Evolutionary conservation across 139 green algal species (phyloP).

Genomic region (Mychonastes homosphaera): DNA sequence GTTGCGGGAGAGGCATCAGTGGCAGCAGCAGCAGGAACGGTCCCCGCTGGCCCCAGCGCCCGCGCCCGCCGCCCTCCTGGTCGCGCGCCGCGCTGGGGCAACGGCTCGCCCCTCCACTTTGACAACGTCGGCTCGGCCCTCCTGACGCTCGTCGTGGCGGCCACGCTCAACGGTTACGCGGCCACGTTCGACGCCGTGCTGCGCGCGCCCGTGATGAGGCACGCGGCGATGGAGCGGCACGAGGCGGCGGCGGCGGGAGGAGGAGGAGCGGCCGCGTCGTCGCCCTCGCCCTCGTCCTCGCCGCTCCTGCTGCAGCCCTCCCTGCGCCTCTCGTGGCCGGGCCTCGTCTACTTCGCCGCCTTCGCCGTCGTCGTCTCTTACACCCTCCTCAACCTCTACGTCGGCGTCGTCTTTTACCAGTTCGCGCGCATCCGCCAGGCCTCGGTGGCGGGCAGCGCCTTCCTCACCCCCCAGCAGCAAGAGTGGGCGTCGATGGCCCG

Average conservation of each 20-base stretch:
- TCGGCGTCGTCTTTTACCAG: slow-evolving; percentile 74
- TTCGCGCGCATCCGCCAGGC: slow-evolving; percentile 62
- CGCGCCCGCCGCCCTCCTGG: too few species aligned
- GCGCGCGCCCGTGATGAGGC: neutral
- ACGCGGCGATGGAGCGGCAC: neutral
- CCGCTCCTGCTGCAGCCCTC: slow-evolving; percentile 29
- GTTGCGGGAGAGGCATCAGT: too few species aligned
- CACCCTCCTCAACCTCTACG: slow-evolving; percentile 74
- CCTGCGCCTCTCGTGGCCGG: slow-evolving; percentile 24
- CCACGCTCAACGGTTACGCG: slow-evolving; percentile 71
- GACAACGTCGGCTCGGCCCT: slow-evolving; percentile 65
- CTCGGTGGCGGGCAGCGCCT: slow-evolving; percentile 50
- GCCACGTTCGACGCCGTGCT: slow-evolving; percentile 8
- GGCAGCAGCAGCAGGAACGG: slow-evolving; percentile 55
- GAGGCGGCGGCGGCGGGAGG: too few species aligned
- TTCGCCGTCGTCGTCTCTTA: slow-evolving; percentile 72
- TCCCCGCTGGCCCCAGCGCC: slow-evolving; percentile 11
- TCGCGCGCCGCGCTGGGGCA: slow-evolving; percentile 25
- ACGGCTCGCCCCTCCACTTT: slow-evolving; percentile 56
- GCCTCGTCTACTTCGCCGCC: slow-evolving; percentile 60
- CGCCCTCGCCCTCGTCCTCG: neutral
- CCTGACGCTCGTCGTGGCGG: slow-evolving; percentile 53
- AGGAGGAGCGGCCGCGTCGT: neutral
- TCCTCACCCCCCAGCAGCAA: slow-evolving; percentile 57
- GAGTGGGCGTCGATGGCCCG: slow-evolving; percentile 37